A percentile compares a stretch with the other conserved stretches of the same genome.
phyloP scores from a whole-genome alignment of 768 basidiomycete genomes.

The Terana coerulea region DNA sequence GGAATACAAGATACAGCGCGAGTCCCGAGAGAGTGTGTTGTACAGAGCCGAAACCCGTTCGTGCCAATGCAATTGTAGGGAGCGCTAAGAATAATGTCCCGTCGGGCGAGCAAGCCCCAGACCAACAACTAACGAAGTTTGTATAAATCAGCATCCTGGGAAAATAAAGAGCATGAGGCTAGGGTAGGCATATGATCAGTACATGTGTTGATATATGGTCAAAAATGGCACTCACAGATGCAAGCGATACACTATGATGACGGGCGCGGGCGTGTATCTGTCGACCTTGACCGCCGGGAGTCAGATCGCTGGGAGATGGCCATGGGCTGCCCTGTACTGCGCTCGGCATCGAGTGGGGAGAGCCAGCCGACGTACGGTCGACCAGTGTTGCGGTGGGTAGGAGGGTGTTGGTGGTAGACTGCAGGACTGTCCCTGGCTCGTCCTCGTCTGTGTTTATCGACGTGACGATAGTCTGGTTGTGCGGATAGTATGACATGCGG shows the following conservation, averaged over 20 bases:
- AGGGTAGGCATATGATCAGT: not conserved
- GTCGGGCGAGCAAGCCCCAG: not conserved
- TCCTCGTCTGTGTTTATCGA: constrained; percentile 17
- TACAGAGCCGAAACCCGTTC: too few species aligned
- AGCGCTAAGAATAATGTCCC: not conserved
- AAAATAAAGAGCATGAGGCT: not conserved
- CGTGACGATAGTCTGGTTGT: constrained; percentile 60
- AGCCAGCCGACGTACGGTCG: constrained; percentile 40
- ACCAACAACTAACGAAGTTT: not conserved
- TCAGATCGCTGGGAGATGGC: not conserved
- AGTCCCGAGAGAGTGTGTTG: too few species aligned
- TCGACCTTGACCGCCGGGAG: not conserved
- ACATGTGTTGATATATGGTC: not conserved
- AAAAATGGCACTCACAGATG: not conserved
- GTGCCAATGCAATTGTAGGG: not conserved
- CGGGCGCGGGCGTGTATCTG: not conserved
- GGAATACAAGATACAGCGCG: too few species aligned
- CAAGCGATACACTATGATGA: not conserved
- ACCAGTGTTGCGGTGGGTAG: constrained; percentile 41
- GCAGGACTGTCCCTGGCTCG: constrained; percentile 25
- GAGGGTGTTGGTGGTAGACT: constrained; percentile 37
- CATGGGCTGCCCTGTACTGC: constrained; percentile 1
- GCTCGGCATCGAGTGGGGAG: constrained; percentile 25
- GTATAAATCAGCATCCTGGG: not conserved
- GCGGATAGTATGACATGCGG: constrained; percentile 84